Conservation (phyloP, 2,329 filamentous ascomycete genomes). For the Clarireedia monteithiana region DNA sequence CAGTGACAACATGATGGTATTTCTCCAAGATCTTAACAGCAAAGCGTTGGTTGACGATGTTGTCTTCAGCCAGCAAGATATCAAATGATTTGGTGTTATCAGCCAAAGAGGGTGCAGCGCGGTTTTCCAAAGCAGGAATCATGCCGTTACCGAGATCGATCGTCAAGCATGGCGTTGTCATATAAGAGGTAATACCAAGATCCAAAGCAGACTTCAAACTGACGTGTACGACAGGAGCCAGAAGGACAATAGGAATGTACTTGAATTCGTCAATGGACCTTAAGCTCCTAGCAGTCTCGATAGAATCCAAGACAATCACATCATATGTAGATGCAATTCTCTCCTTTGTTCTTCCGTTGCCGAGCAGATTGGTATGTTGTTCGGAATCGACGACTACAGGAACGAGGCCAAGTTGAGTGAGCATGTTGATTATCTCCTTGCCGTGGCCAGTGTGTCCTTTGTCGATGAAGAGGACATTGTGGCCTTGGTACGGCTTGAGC, state of each 20-base stretch:
- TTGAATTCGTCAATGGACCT: conserved; percentile 92
- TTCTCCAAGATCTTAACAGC: conserved; percentile 97
- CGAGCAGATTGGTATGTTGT: conserved; percentile 50
- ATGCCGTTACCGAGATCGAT: conserved; percentile 95
- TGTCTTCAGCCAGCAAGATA: conserved; percentile 92
- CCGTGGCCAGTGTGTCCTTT: conserved; percentile 76
- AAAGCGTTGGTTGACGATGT: conserved; percentile 91
- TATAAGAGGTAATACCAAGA: conserved; percentile 95
- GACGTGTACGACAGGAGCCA: conserved; percentile 83
- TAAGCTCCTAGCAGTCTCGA: conserved; percentile 78
- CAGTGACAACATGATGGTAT: conserved; percentile 86
- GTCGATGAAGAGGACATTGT: conserved; percentile 91
- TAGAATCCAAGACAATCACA: conserved; percentile 91
- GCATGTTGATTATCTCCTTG: conserved; percentile 68
- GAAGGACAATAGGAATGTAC: conserved; percentile 89
- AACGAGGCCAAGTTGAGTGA: conserved; percentile 69
- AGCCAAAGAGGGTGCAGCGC: conserved; percentile 81
- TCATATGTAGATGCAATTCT: conserved; percentile 55
- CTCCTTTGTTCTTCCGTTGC: conserved; percentile 39
- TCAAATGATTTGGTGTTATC: conserved; percentile 95
- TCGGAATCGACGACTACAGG: conserved; percentile 80
- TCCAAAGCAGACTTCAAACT: conserved; percentile 90
- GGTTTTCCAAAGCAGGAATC: conserved; percentile 88
- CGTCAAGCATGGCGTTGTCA: conserved; percentile 91
- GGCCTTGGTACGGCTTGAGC: conserved; percentile 82